Base-by-base conservation (phyloP, 73 alveolate genomes). In the Stentor roeselii region DNA sequence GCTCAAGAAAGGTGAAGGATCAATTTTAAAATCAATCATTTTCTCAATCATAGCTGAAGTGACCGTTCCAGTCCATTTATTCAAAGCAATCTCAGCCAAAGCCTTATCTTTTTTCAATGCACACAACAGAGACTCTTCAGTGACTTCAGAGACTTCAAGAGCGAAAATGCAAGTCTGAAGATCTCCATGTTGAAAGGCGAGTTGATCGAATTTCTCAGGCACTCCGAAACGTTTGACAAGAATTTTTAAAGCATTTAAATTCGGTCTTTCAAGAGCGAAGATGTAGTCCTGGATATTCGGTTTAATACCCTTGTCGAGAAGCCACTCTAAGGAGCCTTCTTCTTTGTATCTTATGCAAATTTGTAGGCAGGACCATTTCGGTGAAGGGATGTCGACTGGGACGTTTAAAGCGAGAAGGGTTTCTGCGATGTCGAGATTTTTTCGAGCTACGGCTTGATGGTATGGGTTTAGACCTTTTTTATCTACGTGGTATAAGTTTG, bases 401-500 rank as follows among this genome's bases (percentile, higher is more conserved):
- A 60, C 58, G 59, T 86, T 59, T 15, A 58, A 6, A 3, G 82
- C 38, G 21, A 80, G 59, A n/a, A n/a, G n/a, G n/a, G n/a, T n/a
- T n/a, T 78, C 88, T 36, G 40, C 85, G 78, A 88, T 82, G 3
- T 83, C 78, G 30, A 60, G 14, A 83, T 86, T 80, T 58, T 85
- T 84, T 39, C 92, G 60, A 39, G 78, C 78, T 37, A 80, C 40
- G 30, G 84, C 76, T 82, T 78, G 78, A 31, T 82, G 89, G 21
- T 85, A 50, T 34, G 95, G 95, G 59, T 84, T 80, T 14, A 77
- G 60, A 21, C 95, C 95, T 31, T 87, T 41, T 30, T 39, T 50
- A 74, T 87, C 87, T 42, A 36, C 35, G 32, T 59, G 61, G 14
- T 82, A 60, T 1, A 86, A 59, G 42, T 92, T 91, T 40, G 93